A percentile compares a stretch with the other conserved stretches of the same genome.
Evolutionary conservation across 441 rosid species (phyloP).

Genomic region (Omphalea diandra): DNA sequence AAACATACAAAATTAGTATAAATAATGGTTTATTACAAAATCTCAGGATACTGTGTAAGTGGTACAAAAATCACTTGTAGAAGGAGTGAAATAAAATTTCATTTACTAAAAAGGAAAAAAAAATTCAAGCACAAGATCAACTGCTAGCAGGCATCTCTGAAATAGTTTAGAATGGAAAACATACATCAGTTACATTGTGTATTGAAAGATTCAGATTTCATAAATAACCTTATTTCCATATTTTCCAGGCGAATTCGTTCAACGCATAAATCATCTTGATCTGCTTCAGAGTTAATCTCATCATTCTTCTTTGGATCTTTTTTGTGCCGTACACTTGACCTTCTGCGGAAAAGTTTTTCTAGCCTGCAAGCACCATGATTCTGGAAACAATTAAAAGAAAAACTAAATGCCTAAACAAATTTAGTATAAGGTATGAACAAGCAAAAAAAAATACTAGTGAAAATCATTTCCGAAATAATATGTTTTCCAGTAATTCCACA

Average conservation of each 20-base stretch:
- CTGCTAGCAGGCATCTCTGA: background rate
- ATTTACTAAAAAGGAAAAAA: background rate
- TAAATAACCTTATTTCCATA: slow-evolving; percentile 68
- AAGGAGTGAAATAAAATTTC: background rate
- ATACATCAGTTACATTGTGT: background rate
- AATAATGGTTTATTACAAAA: background rate
- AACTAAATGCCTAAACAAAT: slow-evolving; percentile 19
- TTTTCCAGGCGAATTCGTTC: slow-evolving; percentile 90
- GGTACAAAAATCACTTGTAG: background rate
- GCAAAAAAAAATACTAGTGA: background rate
- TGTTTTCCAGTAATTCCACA: background rate
- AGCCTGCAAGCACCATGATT: slow-evolving; percentile 52
- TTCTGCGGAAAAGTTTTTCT: slow-evolving; percentile 55
- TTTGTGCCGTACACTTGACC: slow-evolving; percentile 35
- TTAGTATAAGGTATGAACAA: background rate
- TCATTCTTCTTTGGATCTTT: slow-evolving; percentile 72
- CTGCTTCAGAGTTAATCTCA: slow-evolving; percentile 54
- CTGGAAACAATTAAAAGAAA: slow-evolving; percentile 20
- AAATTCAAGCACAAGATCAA: background rate
- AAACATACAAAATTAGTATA: background rate
- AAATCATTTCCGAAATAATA: background rate
- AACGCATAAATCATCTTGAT: slow-evolving; percentile 53
- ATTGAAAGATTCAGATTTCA: background rate
- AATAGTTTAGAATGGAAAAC: background rate
- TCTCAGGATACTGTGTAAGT: background rate